Conservation (phyloP, 1,284 basidiomycete species). For the Kwoniella shivajii region DNA sequence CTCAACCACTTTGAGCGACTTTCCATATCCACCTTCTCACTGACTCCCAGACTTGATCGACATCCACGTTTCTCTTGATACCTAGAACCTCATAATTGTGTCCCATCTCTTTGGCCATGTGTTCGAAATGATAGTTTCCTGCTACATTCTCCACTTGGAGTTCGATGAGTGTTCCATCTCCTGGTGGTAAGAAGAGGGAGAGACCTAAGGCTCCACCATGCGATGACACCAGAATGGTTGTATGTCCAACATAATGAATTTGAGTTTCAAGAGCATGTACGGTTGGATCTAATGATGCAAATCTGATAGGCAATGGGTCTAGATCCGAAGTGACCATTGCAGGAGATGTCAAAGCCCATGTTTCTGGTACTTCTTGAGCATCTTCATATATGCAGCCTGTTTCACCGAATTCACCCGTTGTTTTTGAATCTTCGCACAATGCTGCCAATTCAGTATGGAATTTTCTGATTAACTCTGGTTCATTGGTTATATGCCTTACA, state of each 20-base stretch:
- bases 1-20: conserved; percentile 14
- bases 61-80: conserved; percentile 31
- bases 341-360: conserved; percentile 25
- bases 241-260: conserved; percentile 44
- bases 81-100: conserved; percentile 28
- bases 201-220: conserved; percentile 50
- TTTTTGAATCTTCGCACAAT: conserved; percentile 21
- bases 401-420: conserved; percentile 5
- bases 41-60: conserved; percentile 36
- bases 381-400: conserved; percentile 35
- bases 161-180: conserved; percentile 38
- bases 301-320: conserved; percentile 28
- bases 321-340: background rate
- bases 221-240: conserved; percentile 37
- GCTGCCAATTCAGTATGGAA: conserved; percentile 24
- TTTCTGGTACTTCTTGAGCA: conserved; percentile 34
- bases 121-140: conserved; percentile 48
- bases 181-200: conserved; percentile 46
- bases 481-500: conserved; percentile 44
- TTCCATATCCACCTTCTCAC: conserved; percentile 25
- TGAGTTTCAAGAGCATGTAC: conserved; percentile 48
- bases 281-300: conserved; percentile 42
- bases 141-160: conserved; percentile 34
- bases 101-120: conserved; percentile 43
- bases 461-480: conserved; percentile 32